Evolutionary conservation across 805 yeast species (phyloP), one percentile per base, ranked within the genome.

Genomic region (Saccharomycopsis amapae): DNA sequence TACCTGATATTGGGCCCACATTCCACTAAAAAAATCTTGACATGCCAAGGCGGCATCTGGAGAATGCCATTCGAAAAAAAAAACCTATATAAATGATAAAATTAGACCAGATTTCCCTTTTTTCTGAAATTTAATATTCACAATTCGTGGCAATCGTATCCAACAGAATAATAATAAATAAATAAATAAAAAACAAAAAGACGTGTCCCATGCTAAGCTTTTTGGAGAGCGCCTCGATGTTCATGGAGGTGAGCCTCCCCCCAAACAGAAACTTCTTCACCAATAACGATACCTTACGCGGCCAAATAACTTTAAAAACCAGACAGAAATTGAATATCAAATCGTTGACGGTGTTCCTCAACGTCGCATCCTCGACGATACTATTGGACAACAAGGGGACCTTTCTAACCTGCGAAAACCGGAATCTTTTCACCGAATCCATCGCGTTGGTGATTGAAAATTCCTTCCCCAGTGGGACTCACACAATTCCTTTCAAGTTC

Each of bases 401-500:
- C 5, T 44, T 48, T 33, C 19, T 48, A 10, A 40, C 38, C 17
- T 48, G 51, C 24, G 51, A 48, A 34, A 48, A 38, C 37, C 22
- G 49, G 38, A 18, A 31, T 22, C 34, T 48, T 15, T 40, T n/a
- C 30, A 25, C 48, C 17, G 31, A 23, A 30, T 18, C 37, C 3
- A 28, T 45, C 9, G 32, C 35, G 4, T 33, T 45, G 20, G 25
- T 45, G 13, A 30, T 40, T 19, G 45, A 32, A 10, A 22, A 17
- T 10, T 19, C 13, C 6, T 31, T 48, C 15, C 19, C n/a, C 7
- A 36, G 24, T 20, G 49, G 49, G 10, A 24, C 19, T 15, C 32
- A 45, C 3, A 26, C 7, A 13, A 25, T 44, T 13, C 48, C 44
- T 13, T 48, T 48, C 33, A 26, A 45, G 28, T 43, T 44, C 35